These are phyloP conservation scores for Beauveria rudraprayagi DNA, from an alignment of 2,329 filamentous ascomycete species.

Conservation along the genomic window DNA sequence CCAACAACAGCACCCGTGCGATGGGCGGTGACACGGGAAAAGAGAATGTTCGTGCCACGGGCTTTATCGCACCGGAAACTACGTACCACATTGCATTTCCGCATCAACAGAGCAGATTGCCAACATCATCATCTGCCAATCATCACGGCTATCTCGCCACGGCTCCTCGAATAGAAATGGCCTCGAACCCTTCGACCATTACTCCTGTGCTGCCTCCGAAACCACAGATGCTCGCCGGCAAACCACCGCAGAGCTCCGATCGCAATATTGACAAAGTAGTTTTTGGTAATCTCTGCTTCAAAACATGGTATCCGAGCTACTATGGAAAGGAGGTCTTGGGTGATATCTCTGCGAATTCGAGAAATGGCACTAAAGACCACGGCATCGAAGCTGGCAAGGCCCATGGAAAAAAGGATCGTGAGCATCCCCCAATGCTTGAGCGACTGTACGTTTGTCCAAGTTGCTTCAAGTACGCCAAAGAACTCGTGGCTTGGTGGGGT, in stretches of 20 bases:
- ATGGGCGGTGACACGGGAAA: slow-evolving; percentile 20
- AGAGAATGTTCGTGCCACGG: slow-evolving; percentile 23
- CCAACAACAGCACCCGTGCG: slow-evolving; percentile 9
- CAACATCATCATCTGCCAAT: slow-evolving; percentile 24
- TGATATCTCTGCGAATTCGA: slow-evolving; percentile 30
- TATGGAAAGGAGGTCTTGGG: slow-evolving; percentile 67
- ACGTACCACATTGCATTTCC: slow-evolving; percentile 31
- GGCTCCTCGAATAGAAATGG: slow-evolving; percentile 23
- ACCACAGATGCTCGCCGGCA: slow-evolving; percentile 22
- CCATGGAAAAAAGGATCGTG: slow-evolving; percentile 26
- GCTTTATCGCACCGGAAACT: slow-evolving; percentile 33
- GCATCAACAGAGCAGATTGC: slow-evolving; percentile 19
- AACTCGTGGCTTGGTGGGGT: slow-evolving; percentile 48
- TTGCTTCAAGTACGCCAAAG: slow-evolving; percentile 86
- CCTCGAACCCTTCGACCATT: slow-evolving; percentile 20
- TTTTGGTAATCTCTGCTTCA: slow-evolving; percentile 74
- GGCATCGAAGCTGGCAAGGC: slow-evolving; percentile 16
- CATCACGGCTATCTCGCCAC: slow-evolving; percentile 26
- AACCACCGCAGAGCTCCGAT: slow-evolving; percentile 38
- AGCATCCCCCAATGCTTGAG: slow-evolving; percentile 44
- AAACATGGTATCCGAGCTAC: slow-evolving; percentile 88
- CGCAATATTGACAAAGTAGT: slow-evolving; percentile 84
- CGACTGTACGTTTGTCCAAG: slow-evolving; percentile 79
- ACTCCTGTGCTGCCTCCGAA: slow-evolving; percentile 30
- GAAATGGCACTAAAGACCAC: slow-evolving; percentile 22